phyloP scores from a whole-genome alignment of 768 basidiomycete species.

The Suillus subalutaceus region DNA sequence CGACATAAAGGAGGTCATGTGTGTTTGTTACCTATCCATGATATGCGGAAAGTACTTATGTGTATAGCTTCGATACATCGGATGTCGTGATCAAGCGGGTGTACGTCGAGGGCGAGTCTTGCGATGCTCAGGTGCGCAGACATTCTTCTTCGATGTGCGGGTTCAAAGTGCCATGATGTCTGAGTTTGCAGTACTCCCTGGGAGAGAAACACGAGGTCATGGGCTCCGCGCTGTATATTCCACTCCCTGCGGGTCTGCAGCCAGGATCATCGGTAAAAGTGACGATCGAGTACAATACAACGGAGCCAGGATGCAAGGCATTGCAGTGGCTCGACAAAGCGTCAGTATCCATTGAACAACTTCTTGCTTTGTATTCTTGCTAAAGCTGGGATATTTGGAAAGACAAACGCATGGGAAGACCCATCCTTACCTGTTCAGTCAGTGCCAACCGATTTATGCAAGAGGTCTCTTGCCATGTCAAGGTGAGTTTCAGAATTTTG shows the following conservation, averaged over 20 bases:
- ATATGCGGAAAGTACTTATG: not conserved
- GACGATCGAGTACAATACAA: slow-evolving; percentile 72
- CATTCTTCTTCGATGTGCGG: not conserved
- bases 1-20: slow-evolving; percentile 64
- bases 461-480: slow-evolving; percentile 80
- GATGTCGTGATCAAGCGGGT: slow-evolving; percentile 63
- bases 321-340: slow-evolving; percentile 88
- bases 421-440: slow-evolving; percentile 89
- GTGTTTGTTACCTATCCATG: slow-evolving; percentile 22
- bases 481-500: slow-evolving; percentile 41
- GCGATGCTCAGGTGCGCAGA: slow-evolving; percentile 46
- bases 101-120: slow-evolving; percentile 52
- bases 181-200: slow-evolving; percentile 48
- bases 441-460: slow-evolving; percentile 91
- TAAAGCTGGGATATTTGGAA: slow-evolving; percentile 4
- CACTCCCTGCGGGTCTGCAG: slow-evolving; percentile 42
- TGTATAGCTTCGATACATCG: slow-evolving; percentile 69
- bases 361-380: not conserved
- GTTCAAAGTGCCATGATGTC: not conserved
- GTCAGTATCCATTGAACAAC: slow-evolving; percentile 39
- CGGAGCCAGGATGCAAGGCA: slow-evolving; percentile 64
- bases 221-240: slow-evolving; percentile 74
- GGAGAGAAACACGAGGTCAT: slow-evolving; percentile 66
- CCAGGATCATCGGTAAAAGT: slow-evolving; percentile 47
- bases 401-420: slow-evolving; percentile 87